Percentiles rank a stretch among this genome's conserved stretches.
These are phyloP conservation scores for Phaseolus lunatus DNA, from an alignment of 306 rosid species.

Conservation along the genomic window DNA sequence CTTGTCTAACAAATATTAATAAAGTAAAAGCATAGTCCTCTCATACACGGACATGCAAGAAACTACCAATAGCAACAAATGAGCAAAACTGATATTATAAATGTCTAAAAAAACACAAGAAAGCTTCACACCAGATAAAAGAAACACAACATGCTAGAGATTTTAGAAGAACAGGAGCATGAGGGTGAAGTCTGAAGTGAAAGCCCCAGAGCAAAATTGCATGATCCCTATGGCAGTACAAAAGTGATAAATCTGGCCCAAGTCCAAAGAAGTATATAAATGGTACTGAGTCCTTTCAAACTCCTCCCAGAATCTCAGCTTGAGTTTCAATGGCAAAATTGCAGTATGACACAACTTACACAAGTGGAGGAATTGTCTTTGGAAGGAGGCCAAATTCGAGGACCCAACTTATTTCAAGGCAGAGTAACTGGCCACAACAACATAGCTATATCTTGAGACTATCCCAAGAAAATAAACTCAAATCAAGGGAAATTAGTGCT, in stretches of 20 bases:
- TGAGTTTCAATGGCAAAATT: not conserved
- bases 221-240: not conserved
- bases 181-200: constrained; percentile 21
- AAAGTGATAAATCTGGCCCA: constrained; percentile 1
- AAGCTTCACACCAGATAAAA: constrained; percentile 3
- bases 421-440: not conserved
- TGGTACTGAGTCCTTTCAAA: not conserved
- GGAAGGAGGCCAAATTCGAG: not conserved
- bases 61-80: constrained; percentile 36
- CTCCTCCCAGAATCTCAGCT: not conserved
- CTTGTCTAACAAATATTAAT: not conserved
- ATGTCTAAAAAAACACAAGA: not conserved
- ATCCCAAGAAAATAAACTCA: not conserved
- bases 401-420: not conserved
- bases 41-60: constrained; percentile 8
- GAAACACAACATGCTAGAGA: not conserved
- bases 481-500: not conserved
- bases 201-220: not conserved
- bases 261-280: not conserved
- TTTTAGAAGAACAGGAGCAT: not conserved
- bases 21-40: constrained; percentile 34
- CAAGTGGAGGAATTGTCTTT: not conserved
- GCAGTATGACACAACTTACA: not conserved
- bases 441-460: not conserved
- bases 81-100: constrained; percentile 26